Percentiles rank a stretch among this genome's conserved stretches.
These are phyloP conservation scores for Rhododendron mucronatum DNA, from an alignment of 148 eudicot species.

Conservation along the genomic window DNA sequence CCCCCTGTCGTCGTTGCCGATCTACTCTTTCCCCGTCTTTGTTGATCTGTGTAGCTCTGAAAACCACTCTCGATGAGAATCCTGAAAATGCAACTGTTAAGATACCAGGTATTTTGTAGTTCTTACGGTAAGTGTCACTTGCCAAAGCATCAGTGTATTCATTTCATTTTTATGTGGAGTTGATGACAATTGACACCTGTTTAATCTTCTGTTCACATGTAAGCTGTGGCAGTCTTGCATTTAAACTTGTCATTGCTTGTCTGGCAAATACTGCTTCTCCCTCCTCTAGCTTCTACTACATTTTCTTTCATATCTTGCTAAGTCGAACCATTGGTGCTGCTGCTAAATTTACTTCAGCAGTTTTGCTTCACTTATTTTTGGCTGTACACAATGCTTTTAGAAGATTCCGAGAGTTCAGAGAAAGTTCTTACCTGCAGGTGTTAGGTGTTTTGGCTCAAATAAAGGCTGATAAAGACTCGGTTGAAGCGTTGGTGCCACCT, in stretches of 20 bases:
- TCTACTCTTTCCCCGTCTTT: neutral
- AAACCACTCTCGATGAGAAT: neutral
- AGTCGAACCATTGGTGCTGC: neutral
- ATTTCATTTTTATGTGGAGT: neutral
- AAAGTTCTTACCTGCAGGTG: constrained; percentile 41
- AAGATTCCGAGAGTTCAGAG: constrained; percentile 8
- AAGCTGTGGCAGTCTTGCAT: neutral
- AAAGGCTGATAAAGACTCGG: constrained; percentile 77
- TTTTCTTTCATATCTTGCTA: neutral
- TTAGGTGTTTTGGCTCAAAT: constrained; percentile 80
- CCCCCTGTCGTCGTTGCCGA: neutral
- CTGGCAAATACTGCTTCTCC: neutral
- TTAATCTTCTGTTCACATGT: neutral
- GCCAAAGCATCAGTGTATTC: neutral
- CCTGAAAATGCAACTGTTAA: neutral
- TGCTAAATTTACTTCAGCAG: neutral
- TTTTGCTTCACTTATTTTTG: neutral
- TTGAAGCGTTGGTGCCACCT: constrained; percentile 69
- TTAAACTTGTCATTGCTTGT: neutral
- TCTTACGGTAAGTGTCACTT: neutral
- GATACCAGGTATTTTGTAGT: neutral
- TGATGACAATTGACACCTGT: neutral
- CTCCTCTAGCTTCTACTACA: neutral
- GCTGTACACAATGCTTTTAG: neutral
- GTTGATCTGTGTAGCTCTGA: neutral